Conservation (phyloP, 129 eudicot species). For the Glebionis coronaria region DNA sequence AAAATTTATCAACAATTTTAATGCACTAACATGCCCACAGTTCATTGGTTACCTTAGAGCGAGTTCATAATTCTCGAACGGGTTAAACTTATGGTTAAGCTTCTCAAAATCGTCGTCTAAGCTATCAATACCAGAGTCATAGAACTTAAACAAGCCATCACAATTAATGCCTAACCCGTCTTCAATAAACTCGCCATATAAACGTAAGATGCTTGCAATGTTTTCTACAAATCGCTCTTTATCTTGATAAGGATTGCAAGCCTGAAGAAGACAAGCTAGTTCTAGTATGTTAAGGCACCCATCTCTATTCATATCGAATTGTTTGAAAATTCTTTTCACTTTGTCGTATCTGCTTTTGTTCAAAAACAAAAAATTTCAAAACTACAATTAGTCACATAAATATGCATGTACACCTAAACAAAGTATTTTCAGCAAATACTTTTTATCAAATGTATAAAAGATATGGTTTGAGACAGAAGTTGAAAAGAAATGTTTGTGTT, state of each 20-base stretch:
- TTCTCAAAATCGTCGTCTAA: neutral
- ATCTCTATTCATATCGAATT: too few relatives aligned
- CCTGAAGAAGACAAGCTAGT: too few relatives aligned
- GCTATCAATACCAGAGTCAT: neutral
- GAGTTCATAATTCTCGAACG: neutral
- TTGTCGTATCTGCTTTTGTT: too few relatives aligned
- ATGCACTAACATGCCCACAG: neutral
- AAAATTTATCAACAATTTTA: neutral
- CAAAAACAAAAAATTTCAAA: too few relatives aligned
- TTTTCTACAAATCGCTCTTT: neutral
- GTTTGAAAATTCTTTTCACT: too few relatives aligned
- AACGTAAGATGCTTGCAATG: neutral
- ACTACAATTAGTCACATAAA: too few relatives aligned
- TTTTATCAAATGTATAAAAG: too few relatives aligned
- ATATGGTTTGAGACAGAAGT: too few relatives aligned
- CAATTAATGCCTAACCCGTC: neutral
- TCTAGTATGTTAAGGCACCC: too few relatives aligned
- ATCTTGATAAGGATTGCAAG: neutral
- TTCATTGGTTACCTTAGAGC: neutral
- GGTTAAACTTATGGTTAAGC: neutral
- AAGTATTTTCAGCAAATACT: too few relatives aligned
- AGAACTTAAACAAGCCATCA: neutral
- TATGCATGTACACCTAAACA: too few relatives aligned
- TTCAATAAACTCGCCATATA: neutral
- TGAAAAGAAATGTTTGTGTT: too few relatives aligned